Conservation (phyloP, 805 yeast species). For the Kluyveromyces nonfermentans region DNA sequence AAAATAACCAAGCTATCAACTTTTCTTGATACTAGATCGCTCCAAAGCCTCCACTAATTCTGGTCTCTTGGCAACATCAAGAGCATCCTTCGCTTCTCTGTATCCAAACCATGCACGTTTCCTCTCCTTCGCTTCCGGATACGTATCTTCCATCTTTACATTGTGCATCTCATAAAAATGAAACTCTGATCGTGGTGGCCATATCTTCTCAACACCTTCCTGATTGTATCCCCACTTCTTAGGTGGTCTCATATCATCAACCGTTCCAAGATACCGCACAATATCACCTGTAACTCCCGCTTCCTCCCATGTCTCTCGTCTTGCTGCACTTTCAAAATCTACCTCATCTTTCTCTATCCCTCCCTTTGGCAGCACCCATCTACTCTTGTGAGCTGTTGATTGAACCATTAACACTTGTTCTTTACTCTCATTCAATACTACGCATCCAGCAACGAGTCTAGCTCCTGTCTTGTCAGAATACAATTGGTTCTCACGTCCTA, state of each 20-base stretch:
- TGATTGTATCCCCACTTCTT: conserved; percentile 33
- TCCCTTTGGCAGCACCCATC: conserved; percentile 93
- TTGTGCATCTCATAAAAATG: conserved; percentile 77
- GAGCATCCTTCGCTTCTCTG: conserved; percentile 54
- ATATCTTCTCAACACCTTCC: conserved; percentile 15
- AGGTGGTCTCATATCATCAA: conserved; percentile 50
- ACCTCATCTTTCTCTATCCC: conserved; percentile 83
- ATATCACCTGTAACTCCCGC: conserved; percentile 78
- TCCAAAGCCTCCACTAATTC: conserved; percentile 60
- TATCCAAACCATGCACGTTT: conserved; percentile 68
- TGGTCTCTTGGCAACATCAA: conserved; percentile 48
- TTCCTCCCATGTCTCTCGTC: conserved; percentile 96
- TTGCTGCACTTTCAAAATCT: conserved; percentile 43
- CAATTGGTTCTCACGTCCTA: conserved; percentile 51
- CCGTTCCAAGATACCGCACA: conserved; percentile 46
- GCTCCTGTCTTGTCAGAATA: conserved; percentile 58
- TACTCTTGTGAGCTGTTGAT: conserved; percentile 56
- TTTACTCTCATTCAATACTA: conserved; percentile 51
- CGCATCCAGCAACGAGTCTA: conserved; percentile 87
- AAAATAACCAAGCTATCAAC: neutral
- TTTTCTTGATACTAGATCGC: conserved; percentile 37
- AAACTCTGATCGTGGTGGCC: conserved; percentile 73
- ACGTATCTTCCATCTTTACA: conserved; percentile 42
- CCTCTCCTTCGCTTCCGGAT: conserved; percentile 69
- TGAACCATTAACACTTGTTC: conserved; percentile 68